Base-by-base conservation (phyloP, 2,329 filamentous ascomycete genomes). In the Scytalidium lignicola region DNA sequence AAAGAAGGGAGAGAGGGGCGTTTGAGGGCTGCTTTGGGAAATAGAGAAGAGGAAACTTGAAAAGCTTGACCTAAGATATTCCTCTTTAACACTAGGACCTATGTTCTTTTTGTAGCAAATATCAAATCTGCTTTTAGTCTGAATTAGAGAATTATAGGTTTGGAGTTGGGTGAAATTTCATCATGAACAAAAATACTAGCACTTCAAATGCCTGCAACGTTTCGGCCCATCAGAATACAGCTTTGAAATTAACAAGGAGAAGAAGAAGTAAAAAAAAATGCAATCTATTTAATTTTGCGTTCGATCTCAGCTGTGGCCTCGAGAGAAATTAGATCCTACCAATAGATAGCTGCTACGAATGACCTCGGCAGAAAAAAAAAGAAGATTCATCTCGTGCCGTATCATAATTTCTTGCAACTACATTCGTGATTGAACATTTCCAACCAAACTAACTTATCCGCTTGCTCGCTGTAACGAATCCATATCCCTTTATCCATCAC, bases 1-100 rank as follows among this genome's bases (percentile, higher is more conserved):
- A 75, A 76, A 43, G 80, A 83, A 13, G 82, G 81, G 2, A 77
- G 88, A 55, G 83, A 96, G 65, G 76, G 75, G 44, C 78, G 80
- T 55, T 66, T 97, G 51, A 83, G 81, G 62, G 77, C 79, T 45
- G 78, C 75, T 78, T 84, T 17, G 72, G 74, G 46, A 45, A 28
- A 41, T 47, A 47, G 32, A 50, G 47, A 41, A 32, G n/a, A 19
- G 47, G n/a, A 13, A 37, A n/a, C n/a, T 13, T 37, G 23, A 26
- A 26, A 6, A 10, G 23, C 10, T 26, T n/a, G n/a, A n/a, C n/a
- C n/a, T n/a, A n/a, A n/a, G n/a, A n/a, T n/a, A 26, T 26, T 6
- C 23, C 23, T 26, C 23, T 26, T 5, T 26, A 26, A 6, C 10
- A 10, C 10, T 26, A 26, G 23, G 10, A 26, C 10, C 10, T 5